Evolutionary conservation across 805 yeast species (phyloP).

Genomic region (Zygosaccharomyces rouxii): DNA sequence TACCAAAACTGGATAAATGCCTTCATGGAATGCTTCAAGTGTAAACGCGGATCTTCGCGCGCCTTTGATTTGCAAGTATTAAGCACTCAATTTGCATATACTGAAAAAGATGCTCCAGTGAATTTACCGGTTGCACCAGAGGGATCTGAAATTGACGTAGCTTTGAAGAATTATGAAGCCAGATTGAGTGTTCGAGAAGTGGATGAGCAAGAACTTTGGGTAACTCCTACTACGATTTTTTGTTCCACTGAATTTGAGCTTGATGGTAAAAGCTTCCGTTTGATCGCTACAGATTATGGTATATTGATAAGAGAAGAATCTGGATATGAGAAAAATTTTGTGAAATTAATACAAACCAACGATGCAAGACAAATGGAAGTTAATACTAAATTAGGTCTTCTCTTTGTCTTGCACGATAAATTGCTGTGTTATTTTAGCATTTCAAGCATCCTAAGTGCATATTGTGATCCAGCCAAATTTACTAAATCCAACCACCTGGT

Average conservation of each 20-base stretch:
- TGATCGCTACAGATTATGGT: conserved; percentile 64
- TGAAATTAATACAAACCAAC: conserved; percentile 33
- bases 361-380: conserved; percentile 57
- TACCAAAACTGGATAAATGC: conserved; percentile 55
- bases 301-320: conserved; percentile 43
- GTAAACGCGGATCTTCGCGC: conserved; percentile 40
- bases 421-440: conserved; percentile 58
- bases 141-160: conserved; percentile 48
- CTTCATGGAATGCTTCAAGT: conserved; percentile 46
- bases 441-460: conserved; percentile 57
- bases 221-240: conserved; percentile 37
- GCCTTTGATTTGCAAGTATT: conserved; percentile 53
- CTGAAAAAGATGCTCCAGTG: conserved; percentile 45
- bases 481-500: conserved; percentile 36
- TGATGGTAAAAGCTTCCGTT: conserved; percentile 42
- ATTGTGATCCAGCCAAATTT: conserved; percentile 40
- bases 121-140: conserved; percentile 51
- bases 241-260: conserved; percentile 45
- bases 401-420: conserved; percentile 56
- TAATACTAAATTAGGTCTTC: conserved; percentile 44
- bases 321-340: conserved; percentile 13
- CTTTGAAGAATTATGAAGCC: conserved; percentile 33
- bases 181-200: conserved; percentile 10
- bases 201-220: conserved; percentile 23
- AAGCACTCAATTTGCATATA: conserved; percentile 63